phyloP scores from a whole-genome alignment of 306 rosid species.

The Cicer arietinum region DNA sequence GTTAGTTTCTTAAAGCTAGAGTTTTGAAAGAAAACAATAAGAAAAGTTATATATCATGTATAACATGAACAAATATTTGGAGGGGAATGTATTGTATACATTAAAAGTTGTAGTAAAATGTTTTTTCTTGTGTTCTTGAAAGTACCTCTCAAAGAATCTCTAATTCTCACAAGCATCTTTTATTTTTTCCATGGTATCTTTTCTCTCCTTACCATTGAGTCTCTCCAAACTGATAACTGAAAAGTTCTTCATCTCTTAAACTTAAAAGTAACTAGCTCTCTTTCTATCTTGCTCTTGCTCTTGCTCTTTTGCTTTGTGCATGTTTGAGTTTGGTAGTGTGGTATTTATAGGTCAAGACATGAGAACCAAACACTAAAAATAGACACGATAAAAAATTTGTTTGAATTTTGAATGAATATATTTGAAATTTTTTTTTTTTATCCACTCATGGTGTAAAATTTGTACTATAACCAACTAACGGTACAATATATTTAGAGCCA shows the following conservation, averaged over 20 bases:
- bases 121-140: no score
- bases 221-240: constrained; percentile 73
- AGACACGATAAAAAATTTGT: neutral
- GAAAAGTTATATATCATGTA: neutral
- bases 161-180: constrained; percentile 91
- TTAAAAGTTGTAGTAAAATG: no score
- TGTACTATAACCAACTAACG: no score
- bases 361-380: constrained; percentile 1
- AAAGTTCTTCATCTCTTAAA: constrained; percentile 63
- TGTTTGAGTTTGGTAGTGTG: constrained; percentile 4
- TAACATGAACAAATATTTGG: neutral
- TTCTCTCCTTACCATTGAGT: constrained; percentile 71
- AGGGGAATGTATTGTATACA: no score
- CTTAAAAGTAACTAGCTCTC: constrained; percentile 5
- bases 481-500: no score
- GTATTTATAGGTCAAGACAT: constrained; percentile 38
- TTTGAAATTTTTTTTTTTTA: neutral
- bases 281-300: neutral
- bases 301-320: constrained; percentile 37
- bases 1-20: constrained; percentile 45
- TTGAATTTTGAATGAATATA: neutral
- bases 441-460: no score
- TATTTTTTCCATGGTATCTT: constrained; percentile 60
- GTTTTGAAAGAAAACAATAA: constrained; percentile 26
- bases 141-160: constrained; percentile 44